These are phyloP conservation scores for Fusarium sp. DNA, from an alignment of 2,329 filamentous ascomycete species.

Conservation along the genomic window DNA sequence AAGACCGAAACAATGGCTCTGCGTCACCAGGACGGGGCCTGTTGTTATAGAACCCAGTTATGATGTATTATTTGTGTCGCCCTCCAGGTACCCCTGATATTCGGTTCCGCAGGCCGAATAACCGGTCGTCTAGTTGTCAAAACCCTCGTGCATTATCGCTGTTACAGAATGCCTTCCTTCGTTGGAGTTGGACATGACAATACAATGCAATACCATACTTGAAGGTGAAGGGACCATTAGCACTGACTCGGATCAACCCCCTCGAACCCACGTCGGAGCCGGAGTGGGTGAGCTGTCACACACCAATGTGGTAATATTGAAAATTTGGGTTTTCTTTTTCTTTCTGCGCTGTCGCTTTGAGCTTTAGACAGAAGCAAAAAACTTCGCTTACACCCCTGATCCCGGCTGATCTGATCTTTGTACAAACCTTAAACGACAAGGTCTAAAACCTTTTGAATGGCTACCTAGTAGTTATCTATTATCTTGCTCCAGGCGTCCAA, in stretches of 20 bases:
- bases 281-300: slow-evolving; percentile 36
- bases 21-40: neutral
- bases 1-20: neutral
- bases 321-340: slow-evolving; percentile 1
- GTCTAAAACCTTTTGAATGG: slow-evolving; percentile 18
- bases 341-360: slow-evolving; percentile 7
- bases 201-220: neutral
- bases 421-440: slow-evolving; percentile 36
- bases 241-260: slow-evolving; percentile 6
- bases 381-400: slow-evolving; percentile 33
- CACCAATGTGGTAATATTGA: slow-evolving; percentile 8
- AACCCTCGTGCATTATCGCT: slow-evolving; percentile 3
- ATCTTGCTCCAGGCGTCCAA: slow-evolving; percentile 3
- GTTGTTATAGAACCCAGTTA: neutral
- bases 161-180: slow-evolving; percentile 2
- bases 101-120: slow-evolving; percentile 8
- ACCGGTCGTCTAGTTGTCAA: slow-evolving; percentile 6
- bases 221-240: slow-evolving; percentile 7
- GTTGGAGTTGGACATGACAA: neutral
- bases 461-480: neutral
- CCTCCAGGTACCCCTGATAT: slow-evolving; percentile 8
- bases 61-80: slow-evolving; percentile 12
- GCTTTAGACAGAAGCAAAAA: slow-evolving; percentile 30
- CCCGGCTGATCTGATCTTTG: slow-evolving; percentile 43
- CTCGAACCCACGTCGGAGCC: slow-evolving; percentile 32